Base-by-base conservation (phyloP, 345 rosid genomes). In the Lumnitzera littorea region DNA sequence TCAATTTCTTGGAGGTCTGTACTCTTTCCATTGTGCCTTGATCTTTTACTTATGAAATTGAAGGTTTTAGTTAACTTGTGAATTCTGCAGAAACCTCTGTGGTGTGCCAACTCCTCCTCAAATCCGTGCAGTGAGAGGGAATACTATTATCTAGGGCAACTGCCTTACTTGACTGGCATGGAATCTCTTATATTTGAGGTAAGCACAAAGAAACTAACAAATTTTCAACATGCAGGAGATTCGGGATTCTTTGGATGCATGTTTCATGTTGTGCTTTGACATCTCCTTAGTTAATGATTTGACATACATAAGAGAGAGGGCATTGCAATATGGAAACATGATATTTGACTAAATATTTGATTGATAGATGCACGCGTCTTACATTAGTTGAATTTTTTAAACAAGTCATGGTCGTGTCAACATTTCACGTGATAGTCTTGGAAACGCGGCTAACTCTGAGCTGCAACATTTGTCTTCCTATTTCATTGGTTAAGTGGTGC, bases 1-100 rank as follows among this genome's bases (percentile, higher is more conserved):
- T 94, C 4, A 94, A 90, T 54, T 94, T 94, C 81, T 68, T 94
- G 51, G 99, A 92, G 96, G 98, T 92, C 47, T 61, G 80, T 58
- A n/a, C 17, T 12, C 11, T 49, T 60, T 41, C 46, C 43, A 11
- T 50, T 24, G 46, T 51, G 43, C 15, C 46, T 50, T 50, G 2
- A 25, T 61, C 49, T 53, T 20, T n/a, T 53, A n/a, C 56, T 53
- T 53, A 29, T 53, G 24, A 29, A 53, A 36, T 36, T 7, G 43
- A 36, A 36, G 43, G 43, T 36, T 9, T 36, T 64, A 20, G 60
- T 65, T 20, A 31, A 54, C 62, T 53, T 48, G 55, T 59, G 43
- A 12, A 54, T 55, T 63, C 56, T 52, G 73, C 78, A 92, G 99
- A 84, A 87, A 83, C 97, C 99, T 51, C 61, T 94, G 64, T 94